Evolutionary conservation across 1,284 basidiomycete genomes (phyloP).

Genomic region (Trichosporon asahii): DNA sequence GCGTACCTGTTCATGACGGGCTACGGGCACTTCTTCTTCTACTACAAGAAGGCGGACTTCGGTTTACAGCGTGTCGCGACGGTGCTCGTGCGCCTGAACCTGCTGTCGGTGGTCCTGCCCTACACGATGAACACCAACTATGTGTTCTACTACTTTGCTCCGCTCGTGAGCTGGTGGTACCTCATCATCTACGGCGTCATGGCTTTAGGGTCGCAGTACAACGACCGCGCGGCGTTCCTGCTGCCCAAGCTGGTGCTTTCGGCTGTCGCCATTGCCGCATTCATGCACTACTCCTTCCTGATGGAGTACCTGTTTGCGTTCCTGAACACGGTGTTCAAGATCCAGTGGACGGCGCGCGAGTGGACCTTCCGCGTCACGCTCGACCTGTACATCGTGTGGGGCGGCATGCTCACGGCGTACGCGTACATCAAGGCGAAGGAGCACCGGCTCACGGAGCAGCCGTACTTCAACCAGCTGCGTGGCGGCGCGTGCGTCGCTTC

Average conservation of each 20-base stretch:
- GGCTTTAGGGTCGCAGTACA: slow-evolving; percentile 66
- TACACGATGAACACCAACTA: slow-evolving; percentile 90
- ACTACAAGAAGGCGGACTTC: slow-evolving; percentile 81
- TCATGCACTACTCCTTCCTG: slow-evolving; percentile 65
- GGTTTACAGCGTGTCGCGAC: slow-evolving; percentile 69
- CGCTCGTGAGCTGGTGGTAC: slow-evolving; percentile 66
- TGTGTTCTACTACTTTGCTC: slow-evolving; percentile 81
- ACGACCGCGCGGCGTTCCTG: slow-evolving; percentile 66
- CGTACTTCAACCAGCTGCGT: slow-evolving; percentile 60
- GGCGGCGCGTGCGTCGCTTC: slow-evolving; percentile 58
- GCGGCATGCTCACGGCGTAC: slow-evolving; percentile 74
- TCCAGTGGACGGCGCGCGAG: slow-evolving; percentile 76
- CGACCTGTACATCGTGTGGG: slow-evolving; percentile 82
- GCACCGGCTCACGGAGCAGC: slow-evolving; percentile 64
- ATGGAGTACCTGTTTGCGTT: slow-evolving; percentile 64
- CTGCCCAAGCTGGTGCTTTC: slow-evolving; percentile 67
- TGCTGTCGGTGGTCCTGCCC: slow-evolving; percentile 72
- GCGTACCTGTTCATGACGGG: slow-evolving; percentile 70
- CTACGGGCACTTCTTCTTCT: slow-evolving; percentile 53
- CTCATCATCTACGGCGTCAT: slow-evolving; percentile 78
- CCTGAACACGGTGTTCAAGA: slow-evolving; percentile 64
- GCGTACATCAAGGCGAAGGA: slow-evolving; percentile 73
- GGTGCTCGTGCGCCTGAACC: slow-evolving; percentile 75
- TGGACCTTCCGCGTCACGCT: slow-evolving; percentile 82
- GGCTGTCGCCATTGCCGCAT: slow-evolving; percentile 61